These are phyloP conservation scores for Ammopiptanthus mongolicus DNA, from an alignment of 306 rosid species.

Conservation along the genomic window DNA sequence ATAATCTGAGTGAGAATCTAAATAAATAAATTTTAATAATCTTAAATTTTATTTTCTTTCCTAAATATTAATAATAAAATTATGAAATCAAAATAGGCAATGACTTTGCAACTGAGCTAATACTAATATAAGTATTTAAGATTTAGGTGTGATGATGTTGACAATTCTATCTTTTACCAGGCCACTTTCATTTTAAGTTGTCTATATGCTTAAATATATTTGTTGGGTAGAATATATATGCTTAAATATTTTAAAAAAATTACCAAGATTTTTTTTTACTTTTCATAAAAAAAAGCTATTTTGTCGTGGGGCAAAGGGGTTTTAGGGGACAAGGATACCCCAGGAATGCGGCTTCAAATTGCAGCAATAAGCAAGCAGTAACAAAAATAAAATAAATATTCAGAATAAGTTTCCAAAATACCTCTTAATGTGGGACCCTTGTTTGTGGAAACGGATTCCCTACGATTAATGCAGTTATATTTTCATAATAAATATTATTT, in stretches of 20 bases:
- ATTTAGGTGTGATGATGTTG: neutral
- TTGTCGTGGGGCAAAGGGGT: neutral
- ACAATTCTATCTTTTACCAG: neutral
- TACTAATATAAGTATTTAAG: neutral
- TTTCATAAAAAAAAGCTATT: neutral
- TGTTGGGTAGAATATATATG: too few relatives aligned
- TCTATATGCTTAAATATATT: neutral
- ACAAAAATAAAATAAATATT: neutral
- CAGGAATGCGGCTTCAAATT: neutral
- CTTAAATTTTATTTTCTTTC: neutral
- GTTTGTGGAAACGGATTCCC: too few relatives aligned
- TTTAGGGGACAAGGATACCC: neutral
- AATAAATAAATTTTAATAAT: neutral
- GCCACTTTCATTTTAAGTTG: neutral
- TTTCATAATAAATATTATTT: too few relatives aligned
- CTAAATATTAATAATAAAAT: neutral
- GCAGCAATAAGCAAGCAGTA: neutral
- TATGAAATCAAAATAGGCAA: neutral
- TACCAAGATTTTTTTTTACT: neutral
- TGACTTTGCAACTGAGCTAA: neutral
- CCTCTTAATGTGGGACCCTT: neutral
- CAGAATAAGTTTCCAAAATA: neutral
- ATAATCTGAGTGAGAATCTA: neutral
- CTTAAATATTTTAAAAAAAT: neutral
- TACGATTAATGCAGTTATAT: too few relatives aligned